Evolutionary conservation across 345 rosid genomes (phyloP).

Genomic region (Eutrema heterophyllum): DNA sequence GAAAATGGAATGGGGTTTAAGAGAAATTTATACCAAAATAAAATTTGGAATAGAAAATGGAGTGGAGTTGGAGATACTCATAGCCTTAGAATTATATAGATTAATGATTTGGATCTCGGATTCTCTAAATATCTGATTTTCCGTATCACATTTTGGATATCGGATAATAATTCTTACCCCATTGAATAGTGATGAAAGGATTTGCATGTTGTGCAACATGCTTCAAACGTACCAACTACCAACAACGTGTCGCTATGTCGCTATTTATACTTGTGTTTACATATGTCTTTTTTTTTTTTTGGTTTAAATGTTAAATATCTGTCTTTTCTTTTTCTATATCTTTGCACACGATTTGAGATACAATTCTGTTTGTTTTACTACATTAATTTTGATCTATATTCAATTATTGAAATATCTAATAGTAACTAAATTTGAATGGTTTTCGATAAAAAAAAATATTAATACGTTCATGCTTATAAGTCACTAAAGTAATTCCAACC

Average conservation of each 20-base stretch:
- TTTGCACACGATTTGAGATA: too few relatives aligned
- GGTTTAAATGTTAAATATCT: not conserved
- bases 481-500: not conserved
- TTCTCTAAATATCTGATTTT: too few relatives aligned
- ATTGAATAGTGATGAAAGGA: conserved; percentile 4
- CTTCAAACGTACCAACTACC: conserved; percentile 19
- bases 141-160: too few relatives aligned
- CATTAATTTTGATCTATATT: not conserved
- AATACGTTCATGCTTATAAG: not conserved
- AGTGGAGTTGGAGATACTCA: too few relatives aligned
- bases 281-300: not conserved
- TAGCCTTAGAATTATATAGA: too few relatives aligned
- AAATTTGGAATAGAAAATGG: too few relatives aligned
- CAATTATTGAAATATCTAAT: not conserved
- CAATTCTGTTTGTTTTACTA: not conserved
- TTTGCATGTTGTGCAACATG: conserved; percentile 6
- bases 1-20: too few relatives aligned
- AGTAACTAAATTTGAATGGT: not conserved
- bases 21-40: too few relatives aligned
- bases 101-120: too few relatives aligned
- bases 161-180: too few relatives aligned
- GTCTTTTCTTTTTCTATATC: not conserved
- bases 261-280: conserved; percentile 2
- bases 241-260: conserved; percentile 15
- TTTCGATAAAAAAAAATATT: not conserved